Evolutionary conservation across 129 eudicot genomes (phyloP).

Genomic region (Logfia minima): DNA sequence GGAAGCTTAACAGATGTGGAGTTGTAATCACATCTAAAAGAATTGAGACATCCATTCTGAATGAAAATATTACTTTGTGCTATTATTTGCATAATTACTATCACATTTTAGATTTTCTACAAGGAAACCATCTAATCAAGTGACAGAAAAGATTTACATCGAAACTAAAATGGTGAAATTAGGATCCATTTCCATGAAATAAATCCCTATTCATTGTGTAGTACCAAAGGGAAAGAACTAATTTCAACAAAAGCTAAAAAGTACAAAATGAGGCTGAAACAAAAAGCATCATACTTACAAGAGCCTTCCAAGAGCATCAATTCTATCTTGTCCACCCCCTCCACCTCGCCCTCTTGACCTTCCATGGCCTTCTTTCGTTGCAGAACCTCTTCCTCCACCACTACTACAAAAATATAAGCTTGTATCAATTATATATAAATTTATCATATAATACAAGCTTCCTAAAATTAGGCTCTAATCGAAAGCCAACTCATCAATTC

Average conservation of each 20-base stretch:
- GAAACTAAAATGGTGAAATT: background rate
- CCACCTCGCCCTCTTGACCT: conserved; percentile 62
- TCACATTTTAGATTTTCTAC: background rate
- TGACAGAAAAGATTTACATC: conserved; percentile 9
- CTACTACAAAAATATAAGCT: conserved; percentile 30
- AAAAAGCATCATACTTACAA: conserved; percentile 49
- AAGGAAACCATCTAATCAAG: background rate
- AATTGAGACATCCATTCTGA: background rate
- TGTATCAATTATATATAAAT: background rate
- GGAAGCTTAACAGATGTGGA: background rate
- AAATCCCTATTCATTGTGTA: background rate
- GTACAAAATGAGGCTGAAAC: conserved; percentile 2
- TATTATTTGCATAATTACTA: background rate
- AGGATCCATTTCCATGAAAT: background rate
- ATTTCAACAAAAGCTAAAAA: background rate
- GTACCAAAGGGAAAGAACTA: background rate
- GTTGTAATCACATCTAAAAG: background rate
- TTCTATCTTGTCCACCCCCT: conserved; percentile 58
- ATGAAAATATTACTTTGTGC: background rate
- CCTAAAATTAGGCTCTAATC: background rate
- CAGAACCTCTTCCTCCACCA: conserved; percentile 52
- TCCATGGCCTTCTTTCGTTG: conserved; percentile 40
- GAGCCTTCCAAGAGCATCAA: conserved; percentile 93
- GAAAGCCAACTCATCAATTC: background rate
- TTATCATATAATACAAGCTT: background rate